phyloP scores from a whole-genome alignment of 176 grass and related monocot genomes.

The Hsuehochloa calcarea region DNA sequence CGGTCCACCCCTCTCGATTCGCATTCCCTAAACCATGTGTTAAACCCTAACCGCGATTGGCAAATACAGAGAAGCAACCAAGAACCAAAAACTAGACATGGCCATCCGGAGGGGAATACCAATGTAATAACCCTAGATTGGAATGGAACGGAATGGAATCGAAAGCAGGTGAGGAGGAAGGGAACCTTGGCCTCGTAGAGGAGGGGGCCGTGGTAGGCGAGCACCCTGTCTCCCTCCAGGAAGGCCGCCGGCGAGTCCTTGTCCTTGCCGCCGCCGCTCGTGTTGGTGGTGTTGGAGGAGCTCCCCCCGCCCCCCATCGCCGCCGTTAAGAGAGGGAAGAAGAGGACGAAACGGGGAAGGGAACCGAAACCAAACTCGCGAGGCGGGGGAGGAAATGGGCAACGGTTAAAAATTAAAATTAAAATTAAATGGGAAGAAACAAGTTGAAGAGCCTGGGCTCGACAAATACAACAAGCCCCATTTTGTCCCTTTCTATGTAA shows the following conservation, averaged over 20 bases:
- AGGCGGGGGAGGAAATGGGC: neutral
- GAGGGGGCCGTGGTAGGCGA: slow-evolving; percentile 87
- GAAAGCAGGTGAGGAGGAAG: neutral
- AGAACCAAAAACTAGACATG: neutral
- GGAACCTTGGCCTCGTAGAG: slow-evolving; percentile 97
- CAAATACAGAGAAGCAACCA: neutral
- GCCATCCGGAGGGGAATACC: neutral
- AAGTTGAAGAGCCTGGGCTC: too few species aligned
- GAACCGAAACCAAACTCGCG: too few species aligned
- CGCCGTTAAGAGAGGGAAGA: neutral
- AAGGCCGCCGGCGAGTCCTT: slow-evolving; percentile 47
- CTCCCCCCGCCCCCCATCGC: slow-evolving; percentile 33
- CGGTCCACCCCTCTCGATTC: neutral
- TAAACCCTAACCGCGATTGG: neutral
- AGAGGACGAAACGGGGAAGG: too few species aligned
- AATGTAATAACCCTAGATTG: slow-evolving; percentile 2
- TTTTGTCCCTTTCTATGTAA: too few species aligned
- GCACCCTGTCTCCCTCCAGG: slow-evolving; percentile 82
- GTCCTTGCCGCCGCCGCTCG: slow-evolving; percentile 25
- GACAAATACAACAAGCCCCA: too few species aligned
- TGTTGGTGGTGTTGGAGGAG: slow-evolving; percentile 36
- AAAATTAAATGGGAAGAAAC: too few species aligned
- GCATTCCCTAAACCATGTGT: neutral
- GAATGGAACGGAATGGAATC: neutral
- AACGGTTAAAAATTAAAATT: too few species aligned